These are phyloP conservation scores for Rhizoclosmatium sp. DNA, from an alignment of 192 early-diverging fungal genomes.

Conservation along the genomic window DNA sequence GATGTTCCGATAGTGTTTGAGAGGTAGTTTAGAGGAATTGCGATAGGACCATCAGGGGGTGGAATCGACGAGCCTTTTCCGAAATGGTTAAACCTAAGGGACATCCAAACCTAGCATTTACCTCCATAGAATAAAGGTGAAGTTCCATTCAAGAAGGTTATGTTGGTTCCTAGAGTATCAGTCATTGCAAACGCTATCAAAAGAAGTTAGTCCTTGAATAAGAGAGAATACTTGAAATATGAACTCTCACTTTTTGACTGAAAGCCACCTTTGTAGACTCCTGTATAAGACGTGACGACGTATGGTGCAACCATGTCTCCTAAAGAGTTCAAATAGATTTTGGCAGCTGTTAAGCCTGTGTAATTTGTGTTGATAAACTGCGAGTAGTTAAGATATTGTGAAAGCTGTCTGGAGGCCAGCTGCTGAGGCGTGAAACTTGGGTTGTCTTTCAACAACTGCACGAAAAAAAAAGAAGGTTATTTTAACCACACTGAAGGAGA, in stretches of 20 bases:
- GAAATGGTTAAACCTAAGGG: background rate
- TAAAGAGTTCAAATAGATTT: background rate
- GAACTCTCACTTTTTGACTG: background rate
- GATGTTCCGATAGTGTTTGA: background rate
- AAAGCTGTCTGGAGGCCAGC: background rate
- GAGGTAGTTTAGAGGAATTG: background rate
- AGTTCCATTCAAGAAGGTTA: background rate
- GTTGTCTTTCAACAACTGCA: background rate
- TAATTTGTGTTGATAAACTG: background rate
- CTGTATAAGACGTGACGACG: background rate
- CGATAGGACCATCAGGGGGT: slow-evolving; percentile 2
- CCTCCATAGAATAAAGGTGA: background rate
- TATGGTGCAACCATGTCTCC: background rate
- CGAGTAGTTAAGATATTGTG: background rate
- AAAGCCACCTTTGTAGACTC: background rate
- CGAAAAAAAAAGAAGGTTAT: background rate
- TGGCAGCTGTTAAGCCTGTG: background rate
- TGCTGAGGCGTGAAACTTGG: background rate
- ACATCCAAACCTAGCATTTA: background rate
- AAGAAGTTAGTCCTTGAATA: background rate
- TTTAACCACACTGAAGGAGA: background rate
- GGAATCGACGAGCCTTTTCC: background rate
- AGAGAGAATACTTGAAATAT: background rate
- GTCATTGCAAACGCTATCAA: background rate
- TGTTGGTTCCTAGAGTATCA: background rate